These are phyloP conservation scores for Russula vinacea DNA, from an alignment of 768 basidiomycete species.

Conservation along the genomic window DNA sequence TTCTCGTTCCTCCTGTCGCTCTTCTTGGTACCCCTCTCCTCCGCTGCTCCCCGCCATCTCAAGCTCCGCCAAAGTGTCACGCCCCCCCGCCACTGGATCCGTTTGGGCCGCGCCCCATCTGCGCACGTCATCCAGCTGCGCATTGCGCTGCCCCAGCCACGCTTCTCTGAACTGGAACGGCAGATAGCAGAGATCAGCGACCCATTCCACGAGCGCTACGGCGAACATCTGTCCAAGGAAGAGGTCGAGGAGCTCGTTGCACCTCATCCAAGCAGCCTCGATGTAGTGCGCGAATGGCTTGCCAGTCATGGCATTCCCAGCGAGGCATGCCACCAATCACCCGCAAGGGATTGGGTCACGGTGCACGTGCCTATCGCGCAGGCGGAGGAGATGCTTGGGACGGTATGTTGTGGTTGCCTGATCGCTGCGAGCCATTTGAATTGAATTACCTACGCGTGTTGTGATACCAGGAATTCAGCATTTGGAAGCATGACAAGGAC, in stretches of 20 bases:
- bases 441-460: neutral
- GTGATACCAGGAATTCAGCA: slow-evolving; percentile 47
- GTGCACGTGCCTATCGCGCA: slow-evolving; percentile 49
- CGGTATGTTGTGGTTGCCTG: slow-evolving; percentile 38
- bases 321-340: slow-evolving; percentile 47
- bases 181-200: slow-evolving; percentile 33
- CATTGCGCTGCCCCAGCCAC: slow-evolving; percentile 32
- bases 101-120: slow-evolving; percentile 42
- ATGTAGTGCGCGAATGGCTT: slow-evolving; percentile 55
- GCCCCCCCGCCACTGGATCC: slow-evolving; percentile 50
- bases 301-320: slow-evolving; percentile 49
- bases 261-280: slow-evolving; percentile 50
- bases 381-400: slow-evolving; percentile 60
- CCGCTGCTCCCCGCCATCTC: slow-evolving; percentile 9
- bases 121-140: slow-evolving; percentile 52
- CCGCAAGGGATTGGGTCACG: slow-evolving; percentile 62
- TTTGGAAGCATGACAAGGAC: slow-evolving; percentile 50
- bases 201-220: slow-evolving; percentile 32
- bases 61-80: slow-evolving; percentile 47
- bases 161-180: slow-evolving; percentile 32
- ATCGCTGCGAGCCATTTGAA: neutral
- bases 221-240: slow-evolving; percentile 48
- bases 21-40: neutral
- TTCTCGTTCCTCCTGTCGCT: neutral
- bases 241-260: slow-evolving; percentile 56